phyloP scores from a whole-genome alignment of 2,329 filamentous ascomycete species.

The Sporothrix inflata region DNA sequence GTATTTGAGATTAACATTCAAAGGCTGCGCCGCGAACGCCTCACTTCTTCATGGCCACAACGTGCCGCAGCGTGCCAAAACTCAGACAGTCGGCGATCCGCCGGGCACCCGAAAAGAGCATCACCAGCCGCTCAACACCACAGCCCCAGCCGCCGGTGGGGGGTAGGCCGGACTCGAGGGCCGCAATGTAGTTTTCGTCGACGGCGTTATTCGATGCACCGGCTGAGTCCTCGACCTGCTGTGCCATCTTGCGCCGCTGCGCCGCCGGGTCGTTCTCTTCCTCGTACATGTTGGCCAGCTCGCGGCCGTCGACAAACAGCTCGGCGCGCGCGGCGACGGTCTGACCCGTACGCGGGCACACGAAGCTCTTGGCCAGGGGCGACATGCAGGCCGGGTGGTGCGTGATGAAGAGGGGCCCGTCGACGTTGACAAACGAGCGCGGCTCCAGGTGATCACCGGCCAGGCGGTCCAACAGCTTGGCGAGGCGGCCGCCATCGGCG shows the following conservation, averaged over 20 bases:
- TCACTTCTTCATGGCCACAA: constrained; percentile 47
- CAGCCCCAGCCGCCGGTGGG: constrained; percentile 97
- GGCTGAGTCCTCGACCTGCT: constrained; percentile 51
- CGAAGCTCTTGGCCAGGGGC: constrained; percentile 85
- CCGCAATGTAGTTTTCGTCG: constrained; percentile 83
- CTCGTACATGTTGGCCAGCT: constrained; percentile 96
- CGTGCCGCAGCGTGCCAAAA: constrained; percentile 81
- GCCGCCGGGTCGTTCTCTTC: constrained; percentile 93
- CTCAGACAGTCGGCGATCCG: constrained; percentile 84
- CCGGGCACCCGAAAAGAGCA: constrained; percentile 80
- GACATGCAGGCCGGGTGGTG: constrained; percentile 90
- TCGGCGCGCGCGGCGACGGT: constrained; percentile 80
- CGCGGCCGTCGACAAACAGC: constrained; percentile 77
- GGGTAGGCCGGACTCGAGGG: constrained; percentile 86
- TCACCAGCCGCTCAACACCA: constrained; percentile 86
- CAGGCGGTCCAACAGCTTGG: constrained; percentile 78
- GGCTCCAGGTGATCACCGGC: constrained; percentile 78
- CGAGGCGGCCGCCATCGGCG: constrained; percentile 64
- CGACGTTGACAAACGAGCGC: constrained; percentile 39
- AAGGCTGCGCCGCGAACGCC: no score
- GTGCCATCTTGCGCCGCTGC: constrained; percentile 80
- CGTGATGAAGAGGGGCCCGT: constrained; percentile 77
- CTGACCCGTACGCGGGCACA: constrained; percentile 69
- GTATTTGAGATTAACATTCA: no score
- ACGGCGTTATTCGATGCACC: constrained; percentile 49